Percentiles rank a stretch among this genome's conserved stretches.
phyloP scores from a whole-genome alignment of 2,329 filamentous ascomycete species.

The Aspergillus sp. region DNA sequence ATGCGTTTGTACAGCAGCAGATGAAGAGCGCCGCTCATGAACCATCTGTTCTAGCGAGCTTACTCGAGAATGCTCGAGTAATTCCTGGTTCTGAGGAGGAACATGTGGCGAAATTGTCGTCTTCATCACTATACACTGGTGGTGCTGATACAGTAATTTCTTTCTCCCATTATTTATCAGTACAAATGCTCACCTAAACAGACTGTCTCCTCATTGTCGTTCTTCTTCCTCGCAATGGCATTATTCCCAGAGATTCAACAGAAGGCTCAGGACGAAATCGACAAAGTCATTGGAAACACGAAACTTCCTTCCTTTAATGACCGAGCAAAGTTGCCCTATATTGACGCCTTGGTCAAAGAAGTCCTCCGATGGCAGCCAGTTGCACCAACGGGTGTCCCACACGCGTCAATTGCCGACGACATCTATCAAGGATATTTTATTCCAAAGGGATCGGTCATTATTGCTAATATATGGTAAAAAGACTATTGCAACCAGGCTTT shows the following conservation, averaged over 20 bases:
- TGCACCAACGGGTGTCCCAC: conserved; percentile 29
- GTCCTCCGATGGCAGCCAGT: conserved; percentile 35
- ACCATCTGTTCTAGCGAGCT: conserved; percentile 37
- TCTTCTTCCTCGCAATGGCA: conserved; percentile 46
- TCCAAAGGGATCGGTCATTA: conserved; percentile 44
- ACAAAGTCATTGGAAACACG: conserved; percentile 23
- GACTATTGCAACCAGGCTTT: too few relatives aligned
- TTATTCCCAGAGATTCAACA: conserved; percentile 41
- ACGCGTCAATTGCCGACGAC: conserved; percentile 47
- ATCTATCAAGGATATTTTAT: conserved; percentile 46
- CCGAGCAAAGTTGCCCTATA: conserved; percentile 25
- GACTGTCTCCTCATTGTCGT: too few relatives aligned
- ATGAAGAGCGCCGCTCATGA: conserved; percentile 26
- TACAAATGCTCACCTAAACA: too few relatives aligned
- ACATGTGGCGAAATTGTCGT: conserved; percentile 22
- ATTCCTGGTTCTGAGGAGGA: conserved; percentile 25
- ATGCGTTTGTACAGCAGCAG: conserved; percentile 39
- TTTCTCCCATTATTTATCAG: too few relatives aligned
- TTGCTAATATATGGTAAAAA: conserved; percentile 37
- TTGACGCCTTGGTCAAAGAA: conserved; percentile 30
- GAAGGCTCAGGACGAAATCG: conserved; percentile 36
- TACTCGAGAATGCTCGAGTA: conserved; percentile 27
- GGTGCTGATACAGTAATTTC: conserved; percentile 36
- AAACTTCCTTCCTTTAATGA: conserved; percentile 30
- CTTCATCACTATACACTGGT: conserved; percentile 38